Evolutionary conservation across 1,284 basidiomycete genomes (phyloP), one percentile per base, ranked within the genome.

Genomic region (Porogramme epimiltina): DNA sequence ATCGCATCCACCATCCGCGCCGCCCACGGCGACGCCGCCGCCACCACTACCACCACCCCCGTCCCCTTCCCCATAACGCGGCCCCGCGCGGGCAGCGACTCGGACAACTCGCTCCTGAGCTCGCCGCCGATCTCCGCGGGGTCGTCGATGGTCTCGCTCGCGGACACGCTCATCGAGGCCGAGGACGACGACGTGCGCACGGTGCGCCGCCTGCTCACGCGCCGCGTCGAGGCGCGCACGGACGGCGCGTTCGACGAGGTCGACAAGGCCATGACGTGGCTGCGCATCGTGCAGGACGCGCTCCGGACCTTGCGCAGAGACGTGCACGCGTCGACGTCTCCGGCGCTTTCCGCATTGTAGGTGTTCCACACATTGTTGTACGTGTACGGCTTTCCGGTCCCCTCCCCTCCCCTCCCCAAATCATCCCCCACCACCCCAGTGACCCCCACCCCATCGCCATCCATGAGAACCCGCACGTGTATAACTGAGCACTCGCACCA

Each of bases 161-260:
- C 71, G 18, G 68, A 64, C 20, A 72, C 73, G 1, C 55, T 73
- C 53, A 68, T 69, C 5, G 73, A 76, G 38, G 67, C 67, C 19
- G 78, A 84, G 23, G 82, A 84, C 52, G 81, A 84, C 39, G 85
- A 88, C 56, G 77, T 74, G 5, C 76, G 76, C 28, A 72, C 75
- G 20, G 70, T 89, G 39, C 81, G 84, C 18, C 73, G 82, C 16
- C 65, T 89, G 19, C 63, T 89, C 23, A 67, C 81, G 37, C 77
- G 83, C 40, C 87, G 87, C 69, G 77, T 89, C 47, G 79, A 82
- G 23, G 76, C 78, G 13, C 73, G 79, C 25, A 71, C 79, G 3
- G 75, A 77, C 23, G 79, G 77, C 24, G 78, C 86, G 39, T 77
- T 82, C 66, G 85, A 87, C 58, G 77, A 88, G 66, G 72, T 87